A percentile compares a stretch with the other conserved stretches of the same genome.
Conservation (phyloP, 2,329 filamentous ascomycete species). For the Diaporthe sp. region DNA sequence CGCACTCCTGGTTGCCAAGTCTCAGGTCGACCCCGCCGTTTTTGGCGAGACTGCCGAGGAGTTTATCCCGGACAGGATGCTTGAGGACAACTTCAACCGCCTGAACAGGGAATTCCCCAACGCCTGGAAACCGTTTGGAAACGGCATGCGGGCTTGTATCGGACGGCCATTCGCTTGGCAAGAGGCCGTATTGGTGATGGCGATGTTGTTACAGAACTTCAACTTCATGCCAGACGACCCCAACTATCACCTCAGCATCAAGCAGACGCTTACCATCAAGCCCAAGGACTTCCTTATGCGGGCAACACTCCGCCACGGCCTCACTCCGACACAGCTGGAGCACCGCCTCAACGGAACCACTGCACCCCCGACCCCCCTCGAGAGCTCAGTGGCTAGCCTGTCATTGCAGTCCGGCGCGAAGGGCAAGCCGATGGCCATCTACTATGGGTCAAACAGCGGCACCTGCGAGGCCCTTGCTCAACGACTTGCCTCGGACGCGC, state of each 20-base stretch:
- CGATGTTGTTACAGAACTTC: slow-evolving; percentile 79
- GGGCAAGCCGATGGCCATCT: slow-evolving; percentile 68
- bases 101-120: slow-evolving; percentile 72
- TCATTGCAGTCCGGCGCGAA: slow-evolving; percentile 44
- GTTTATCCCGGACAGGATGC: slow-evolving; percentile 80
- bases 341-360: slow-evolving; percentile 56
- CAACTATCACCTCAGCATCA: slow-evolving; percentile 68
- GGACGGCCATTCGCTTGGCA: slow-evolving; percentile 83
- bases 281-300: slow-evolving; percentile 75
- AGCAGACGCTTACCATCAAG: slow-evolving; percentile 73
- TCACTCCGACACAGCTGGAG: slow-evolving; percentile 63
- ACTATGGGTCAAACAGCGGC: slow-evolving; percentile 81
- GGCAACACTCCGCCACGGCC: slow-evolving; percentile 73
- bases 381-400: slow-evolving; percentile 61
- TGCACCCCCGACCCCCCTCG: slow-evolving; percentile 54
- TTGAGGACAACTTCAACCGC: slow-evolving; percentile 75
- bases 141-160: slow-evolving; percentile 74
- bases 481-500: slow-evolving; percentile 70
- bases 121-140: slow-evolving; percentile 79
- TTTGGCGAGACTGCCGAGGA: slow-evolving; percentile 75
- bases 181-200: slow-evolving; percentile 73
- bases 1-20: slow-evolving; percentile 62
- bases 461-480: slow-evolving; percentile 79
- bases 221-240: slow-evolving; percentile 75
- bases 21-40: slow-evolving; percentile 74